These are phyloP conservation scores for Jatropha curcas DNA, from an alignment of 345 rosid species.

Conservation along the genomic window DNA sequence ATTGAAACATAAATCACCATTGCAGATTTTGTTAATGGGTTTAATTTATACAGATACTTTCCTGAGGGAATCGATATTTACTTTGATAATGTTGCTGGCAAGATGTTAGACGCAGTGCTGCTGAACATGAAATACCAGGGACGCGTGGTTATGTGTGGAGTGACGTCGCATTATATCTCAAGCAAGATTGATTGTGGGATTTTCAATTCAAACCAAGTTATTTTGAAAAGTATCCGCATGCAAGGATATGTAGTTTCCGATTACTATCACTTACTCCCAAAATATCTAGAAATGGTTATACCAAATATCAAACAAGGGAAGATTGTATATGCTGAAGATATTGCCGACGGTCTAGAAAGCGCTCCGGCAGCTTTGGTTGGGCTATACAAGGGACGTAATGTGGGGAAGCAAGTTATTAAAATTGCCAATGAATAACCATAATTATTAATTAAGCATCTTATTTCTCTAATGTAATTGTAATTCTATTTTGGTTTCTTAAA, in stretches of 20 bases:
- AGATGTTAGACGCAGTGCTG: constrained; percentile 40
- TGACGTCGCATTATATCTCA: constrained; percentile 35
- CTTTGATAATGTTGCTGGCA: constrained; percentile 34
- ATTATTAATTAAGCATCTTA: not conserved
- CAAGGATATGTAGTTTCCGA: constrained; percentile 15
- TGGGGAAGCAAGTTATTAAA: constrained; percentile 25
- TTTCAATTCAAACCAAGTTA: too few relatives aligned
- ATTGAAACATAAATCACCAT: too few relatives aligned
- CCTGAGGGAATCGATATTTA: constrained; percentile 40
- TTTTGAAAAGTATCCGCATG: constrained; percentile 18
- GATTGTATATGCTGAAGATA: constrained; percentile 29
- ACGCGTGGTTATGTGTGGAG: constrained; percentile 21
- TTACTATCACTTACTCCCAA: constrained; percentile 13
- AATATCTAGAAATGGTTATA: constrained; percentile 26
- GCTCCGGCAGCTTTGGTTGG: constrained; percentile 29
- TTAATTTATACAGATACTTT: constrained; percentile 21
- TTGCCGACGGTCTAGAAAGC: constrained; percentile 9
- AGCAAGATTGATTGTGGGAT: not conserved
- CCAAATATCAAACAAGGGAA: constrained; percentile 29
- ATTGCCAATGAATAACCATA: constrained; percentile 14
- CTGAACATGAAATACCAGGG: constrained; percentile 31
- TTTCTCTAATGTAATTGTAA: too few relatives aligned
- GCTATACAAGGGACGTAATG: constrained; percentile 22
- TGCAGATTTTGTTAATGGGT: not conserved
- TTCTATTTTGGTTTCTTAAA: too few relatives aligned